Conservation (phyloP, 2,329 filamentous ascomycete species). For the Mariannaea sp. region DNA sequence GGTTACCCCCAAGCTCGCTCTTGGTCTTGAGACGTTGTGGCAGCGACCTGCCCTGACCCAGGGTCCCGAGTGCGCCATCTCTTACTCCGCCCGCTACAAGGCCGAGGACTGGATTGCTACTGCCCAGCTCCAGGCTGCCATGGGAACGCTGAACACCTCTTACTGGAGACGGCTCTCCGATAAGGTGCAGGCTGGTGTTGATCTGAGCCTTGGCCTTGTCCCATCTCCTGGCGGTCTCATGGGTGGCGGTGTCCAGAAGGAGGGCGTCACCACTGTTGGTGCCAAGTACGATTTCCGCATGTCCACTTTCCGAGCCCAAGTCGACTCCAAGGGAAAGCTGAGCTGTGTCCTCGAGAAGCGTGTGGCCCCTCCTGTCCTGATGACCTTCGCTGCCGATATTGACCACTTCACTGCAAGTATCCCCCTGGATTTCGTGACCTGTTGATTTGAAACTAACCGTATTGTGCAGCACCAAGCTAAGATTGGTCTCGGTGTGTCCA, state of each 20-base stretch:
- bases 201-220: constrained; percentile 86
- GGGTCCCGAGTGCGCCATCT: constrained; percentile 87
- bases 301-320: constrained; percentile 92
- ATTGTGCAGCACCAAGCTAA: constrained; percentile 82
- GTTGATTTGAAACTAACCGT: constrained; percentile 37
- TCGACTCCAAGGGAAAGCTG: constrained; percentile 93
- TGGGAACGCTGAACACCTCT: constrained; percentile 85
- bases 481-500: constrained; percentile 90
- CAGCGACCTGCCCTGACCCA: constrained; percentile 83
- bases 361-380: constrained; percentile 86
- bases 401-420: constrained; percentile 88
- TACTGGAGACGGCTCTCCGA: constrained; percentile 95
- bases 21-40: constrained; percentile 93
- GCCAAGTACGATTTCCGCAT: constrained; percentile 98
- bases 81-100: constrained; percentile 92
- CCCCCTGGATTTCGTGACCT: not conserved
- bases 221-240: constrained; percentile 70
- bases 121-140: constrained; percentile 79
- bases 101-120: constrained; percentile 90
- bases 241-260: constrained; percentile 76
- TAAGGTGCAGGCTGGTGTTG: constrained; percentile 94
- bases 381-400: constrained; percentile 96
- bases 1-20: constrained; percentile 80
- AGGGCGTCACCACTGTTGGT: constrained; percentile 88
- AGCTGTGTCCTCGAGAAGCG: constrained; percentile 94